Evolutionary conservation across 2,329 filamentous ascomycete species (phyloP).

Genomic region (Xylariaceae sp.): DNA sequence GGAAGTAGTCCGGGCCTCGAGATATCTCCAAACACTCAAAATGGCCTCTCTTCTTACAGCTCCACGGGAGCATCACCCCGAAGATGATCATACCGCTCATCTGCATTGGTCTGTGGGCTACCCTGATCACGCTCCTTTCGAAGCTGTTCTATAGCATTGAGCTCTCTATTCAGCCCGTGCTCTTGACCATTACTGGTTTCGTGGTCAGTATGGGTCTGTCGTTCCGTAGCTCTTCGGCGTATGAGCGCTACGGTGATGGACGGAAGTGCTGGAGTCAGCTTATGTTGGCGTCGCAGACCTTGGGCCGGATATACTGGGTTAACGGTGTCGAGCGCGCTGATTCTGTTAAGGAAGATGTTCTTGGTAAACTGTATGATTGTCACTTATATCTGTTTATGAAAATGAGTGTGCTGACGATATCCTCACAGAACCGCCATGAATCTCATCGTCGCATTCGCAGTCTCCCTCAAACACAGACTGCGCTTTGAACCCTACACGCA

Average conservation of each 20-base stretch:
- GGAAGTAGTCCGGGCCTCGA: slow-evolving; percentile 50
- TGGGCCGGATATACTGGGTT: slow-evolving; percentile 79
- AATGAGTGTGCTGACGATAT: slow-evolving; percentile 5
- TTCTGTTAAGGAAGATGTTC: slow-evolving; percentile 57
- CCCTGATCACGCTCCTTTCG: slow-evolving; percentile 55
- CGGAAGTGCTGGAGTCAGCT: slow-evolving; percentile 58
- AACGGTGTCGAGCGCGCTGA: slow-evolving; percentile 59
- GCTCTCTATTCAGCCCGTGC: slow-evolving; percentile 57
- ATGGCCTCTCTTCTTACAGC: slow-evolving; percentile 69
- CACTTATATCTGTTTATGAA: slow-evolving; percentile 33
- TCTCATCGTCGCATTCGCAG: slow-evolving; percentile 70
- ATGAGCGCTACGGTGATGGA: slow-evolving; percentile 62
- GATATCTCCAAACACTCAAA: slow-evolving; percentile 71
- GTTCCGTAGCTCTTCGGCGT: slow-evolving; percentile 73
- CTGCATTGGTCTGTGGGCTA: slow-evolving; percentile 61
- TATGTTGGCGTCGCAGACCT: slow-evolving; percentile 56
- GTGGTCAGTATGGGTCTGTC: slow-evolving; percentile 73
- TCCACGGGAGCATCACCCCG: slow-evolving; percentile 69
- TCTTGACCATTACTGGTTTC: slow-evolving; percentile 82
- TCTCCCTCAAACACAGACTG: slow-evolving; percentile 73
- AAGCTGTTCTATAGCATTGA: slow-evolving; percentile 37
- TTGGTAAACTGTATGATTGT: slow-evolving; percentile 51
- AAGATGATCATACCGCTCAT: slow-evolving; percentile 68
- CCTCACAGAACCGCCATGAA: slow-evolving; percentile 59
- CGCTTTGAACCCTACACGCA: slow-evolving; percentile 77